phyloP scores from a whole-genome alignment of 345 rosid genomes.

The Eucalyptus grandis region DNA sequence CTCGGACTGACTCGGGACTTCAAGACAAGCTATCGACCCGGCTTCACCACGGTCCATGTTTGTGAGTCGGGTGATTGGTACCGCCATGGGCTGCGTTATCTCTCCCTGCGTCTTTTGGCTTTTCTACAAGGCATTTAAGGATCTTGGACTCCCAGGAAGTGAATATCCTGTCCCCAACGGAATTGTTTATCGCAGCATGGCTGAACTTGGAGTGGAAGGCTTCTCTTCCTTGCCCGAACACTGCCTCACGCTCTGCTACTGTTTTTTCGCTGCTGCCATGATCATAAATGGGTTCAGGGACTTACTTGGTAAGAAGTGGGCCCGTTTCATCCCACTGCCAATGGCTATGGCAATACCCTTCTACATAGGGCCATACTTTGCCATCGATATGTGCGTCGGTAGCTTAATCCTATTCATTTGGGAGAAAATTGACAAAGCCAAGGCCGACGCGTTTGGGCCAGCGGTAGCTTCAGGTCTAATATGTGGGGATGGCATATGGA shows the following conservation, averaged over 20 bases:
- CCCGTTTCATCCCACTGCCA: slow-evolving; percentile 20
- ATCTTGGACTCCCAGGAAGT: background rate
- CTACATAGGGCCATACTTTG: slow-evolving; percentile 22
- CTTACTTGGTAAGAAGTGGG: background rate
- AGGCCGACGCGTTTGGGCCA: slow-evolving; percentile 3
- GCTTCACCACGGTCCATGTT: slow-evolving; percentile 20
- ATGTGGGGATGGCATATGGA: slow-evolving; percentile 29
- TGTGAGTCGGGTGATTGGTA: slow-evolving; percentile 13
- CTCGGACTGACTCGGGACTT: slow-evolving; percentile 16
- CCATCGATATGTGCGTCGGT: slow-evolving; percentile 36
- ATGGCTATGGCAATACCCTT: slow-evolving; percentile 40
- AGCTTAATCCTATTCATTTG: slow-evolving; percentile 14
- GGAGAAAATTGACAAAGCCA: slow-evolving; percentile 9
- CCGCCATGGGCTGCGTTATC: slow-evolving; percentile 8
- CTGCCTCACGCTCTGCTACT: slow-evolving; percentile 15
- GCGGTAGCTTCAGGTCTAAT: slow-evolving; percentile 30
- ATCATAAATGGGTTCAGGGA: slow-evolving; percentile 11
- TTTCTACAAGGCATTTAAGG: slow-evolving; percentile 11
- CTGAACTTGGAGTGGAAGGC: slow-evolving; percentile 1
- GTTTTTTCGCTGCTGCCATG: slow-evolving; percentile 15
- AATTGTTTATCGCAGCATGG: background rate
- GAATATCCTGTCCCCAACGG: background rate
- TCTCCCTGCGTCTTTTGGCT: slow-evolving; percentile 10
- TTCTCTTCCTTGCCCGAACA: slow-evolving; percentile 1
- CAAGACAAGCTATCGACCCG: slow-evolving; percentile 12